These are phyloP conservation scores for Scleromitrula shiraiana DNA, from an alignment of 2,329 filamentous ascomycete genomes.

Conservation along the genomic window DNA sequence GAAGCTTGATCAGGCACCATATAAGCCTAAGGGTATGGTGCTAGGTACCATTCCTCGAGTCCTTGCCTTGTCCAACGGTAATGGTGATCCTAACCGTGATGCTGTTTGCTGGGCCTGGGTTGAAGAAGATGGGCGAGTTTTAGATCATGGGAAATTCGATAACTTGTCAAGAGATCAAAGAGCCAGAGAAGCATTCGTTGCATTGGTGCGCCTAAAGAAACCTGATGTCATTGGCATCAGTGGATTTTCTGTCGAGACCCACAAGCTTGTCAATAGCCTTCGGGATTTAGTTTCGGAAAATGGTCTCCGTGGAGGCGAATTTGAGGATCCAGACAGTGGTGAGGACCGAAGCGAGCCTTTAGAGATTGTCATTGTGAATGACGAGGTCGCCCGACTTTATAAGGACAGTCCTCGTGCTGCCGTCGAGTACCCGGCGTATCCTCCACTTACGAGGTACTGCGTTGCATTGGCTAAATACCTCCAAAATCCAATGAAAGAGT, in stretches of 20 bases:
- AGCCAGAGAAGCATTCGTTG: constrained; percentile 63
- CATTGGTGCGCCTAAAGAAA: constrained; percentile 68
- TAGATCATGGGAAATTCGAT: constrained; percentile 80
- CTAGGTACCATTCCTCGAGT: constrained; percentile 83
- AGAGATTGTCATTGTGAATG: constrained; percentile 87
- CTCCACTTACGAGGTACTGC: constrained; percentile 78
- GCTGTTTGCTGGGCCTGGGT: constrained; percentile 87
- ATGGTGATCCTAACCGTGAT: constrained; percentile 64
- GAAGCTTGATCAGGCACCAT: constrained; percentile 90
- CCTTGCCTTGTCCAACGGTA: constrained; percentile 78
- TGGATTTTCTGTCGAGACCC: constrained; percentile 80
- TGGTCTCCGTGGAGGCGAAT: constrained; percentile 71
- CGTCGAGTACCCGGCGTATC: constrained; percentile 72
- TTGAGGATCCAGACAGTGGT: constrained; percentile 67
- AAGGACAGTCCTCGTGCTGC: constrained; percentile 78
- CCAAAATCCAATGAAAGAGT: constrained; percentile 94
- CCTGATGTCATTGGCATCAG: constrained; percentile 88
- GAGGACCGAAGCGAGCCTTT: constrained; percentile 71
- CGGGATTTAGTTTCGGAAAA: constrained; percentile 71
- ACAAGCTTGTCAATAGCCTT: constrained; percentile 74
- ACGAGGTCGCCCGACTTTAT: constrained; percentile 94
- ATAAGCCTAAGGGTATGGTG: constrained; percentile 88
- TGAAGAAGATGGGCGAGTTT: constrained; percentile 81
- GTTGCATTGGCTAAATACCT: constrained; percentile 83
- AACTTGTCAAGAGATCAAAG: constrained; percentile 66